phyloP scores from a whole-genome alignment of 2,329 filamentous ascomycete genomes.

The Cercospora sp. region DNA sequence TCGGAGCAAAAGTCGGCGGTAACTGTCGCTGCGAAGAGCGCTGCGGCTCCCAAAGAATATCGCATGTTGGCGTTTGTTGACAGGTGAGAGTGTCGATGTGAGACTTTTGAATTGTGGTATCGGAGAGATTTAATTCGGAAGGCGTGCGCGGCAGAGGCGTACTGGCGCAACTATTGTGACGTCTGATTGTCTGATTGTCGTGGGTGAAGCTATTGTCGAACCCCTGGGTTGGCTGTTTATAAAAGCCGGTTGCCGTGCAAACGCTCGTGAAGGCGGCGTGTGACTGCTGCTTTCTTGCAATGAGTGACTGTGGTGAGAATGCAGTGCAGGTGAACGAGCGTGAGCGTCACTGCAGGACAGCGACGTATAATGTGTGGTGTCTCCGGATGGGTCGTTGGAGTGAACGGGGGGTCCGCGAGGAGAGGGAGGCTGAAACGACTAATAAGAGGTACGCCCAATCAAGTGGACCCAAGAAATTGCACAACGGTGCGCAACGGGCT shows the following conservation, averaged over 20 bases:
- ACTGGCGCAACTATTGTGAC: constrained; percentile 8
- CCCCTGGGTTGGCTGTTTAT: constrained; percentile 3
- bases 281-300: constrained; percentile 1
- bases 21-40: constrained; percentile 34
- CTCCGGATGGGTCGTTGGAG: background rate
- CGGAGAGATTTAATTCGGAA: background rate
- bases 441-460: constrained; percentile 8
- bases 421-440: constrained; percentile 14
- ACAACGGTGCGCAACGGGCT: background rate
- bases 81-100: constrained; percentile 1
- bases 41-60: constrained; percentile 35
- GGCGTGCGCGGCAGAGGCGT: background rate
- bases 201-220: constrained; percentile 3
- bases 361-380: constrained; percentile 8
- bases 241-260: background rate
- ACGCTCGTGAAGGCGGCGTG: constrained; percentile 1
- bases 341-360: constrained; percentile 9
- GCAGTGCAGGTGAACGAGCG: constrained; percentile 8
- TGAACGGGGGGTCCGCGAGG: constrained; percentile 8
- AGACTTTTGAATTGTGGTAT: constrained; percentile 10
- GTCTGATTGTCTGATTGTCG: constrained; percentile 6
- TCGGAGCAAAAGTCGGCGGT: constrained; percentile 34
- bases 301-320: constrained; percentile 16
- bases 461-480: background rate
- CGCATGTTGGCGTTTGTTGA: constrained; percentile 32